phyloP scores from a whole-genome alignment of 225 moss, liverwort and hornwort species.

The Anthoceros angustus region DNA sequence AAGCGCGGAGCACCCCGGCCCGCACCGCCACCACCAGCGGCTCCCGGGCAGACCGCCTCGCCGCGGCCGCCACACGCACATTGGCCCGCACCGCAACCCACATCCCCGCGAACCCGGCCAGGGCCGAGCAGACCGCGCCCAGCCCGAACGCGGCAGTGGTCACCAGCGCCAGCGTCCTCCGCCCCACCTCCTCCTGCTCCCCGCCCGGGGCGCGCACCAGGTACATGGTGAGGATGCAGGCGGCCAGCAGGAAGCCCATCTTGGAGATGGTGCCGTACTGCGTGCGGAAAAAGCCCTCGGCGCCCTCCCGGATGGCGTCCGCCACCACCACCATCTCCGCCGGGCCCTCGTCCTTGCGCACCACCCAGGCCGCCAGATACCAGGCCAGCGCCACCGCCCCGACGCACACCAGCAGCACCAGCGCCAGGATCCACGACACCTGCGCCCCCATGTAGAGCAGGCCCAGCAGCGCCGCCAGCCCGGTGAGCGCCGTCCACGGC shows the following conservation, averaged over 20 bases:
- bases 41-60: conserved; percentile 85
- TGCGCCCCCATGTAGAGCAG: conserved; percentile 61
- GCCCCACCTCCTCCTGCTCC: conserved; percentile 91
- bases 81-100: conserved; percentile 99
- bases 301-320: conserved; percentile 97
- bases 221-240: conserved; percentile 68
- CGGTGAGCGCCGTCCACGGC: too few relatives aligned
- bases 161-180: conserved; percentile 64
- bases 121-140: conserved; percentile 88
- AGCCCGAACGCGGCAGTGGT: conserved; percentile 85
- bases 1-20: conserved; percentile 94
- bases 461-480: conserved; percentile 10
- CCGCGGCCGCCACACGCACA: conserved; percentile 90
- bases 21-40: conserved; percentile 70
- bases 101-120: conserved; percentile 94
- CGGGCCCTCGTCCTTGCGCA: conserved; percentile 90
- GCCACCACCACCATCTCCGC: conserved; percentile 94
- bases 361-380: conserved; percentile 84
- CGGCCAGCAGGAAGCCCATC: conserved; percentile 79
- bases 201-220: conserved; percentile 67
- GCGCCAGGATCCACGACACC: conserved; percentile 78
- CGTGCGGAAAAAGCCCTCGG: conserved; percentile 87
- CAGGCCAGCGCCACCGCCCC: conserved; percentile 60
- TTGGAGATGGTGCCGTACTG: conserved; percentile 97
- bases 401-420: conserved; percentile 61